Base-by-base conservation (phyloP, 2,329 filamentous ascomycete genomes). In the Daldinia eschscholtzii region DNA sequence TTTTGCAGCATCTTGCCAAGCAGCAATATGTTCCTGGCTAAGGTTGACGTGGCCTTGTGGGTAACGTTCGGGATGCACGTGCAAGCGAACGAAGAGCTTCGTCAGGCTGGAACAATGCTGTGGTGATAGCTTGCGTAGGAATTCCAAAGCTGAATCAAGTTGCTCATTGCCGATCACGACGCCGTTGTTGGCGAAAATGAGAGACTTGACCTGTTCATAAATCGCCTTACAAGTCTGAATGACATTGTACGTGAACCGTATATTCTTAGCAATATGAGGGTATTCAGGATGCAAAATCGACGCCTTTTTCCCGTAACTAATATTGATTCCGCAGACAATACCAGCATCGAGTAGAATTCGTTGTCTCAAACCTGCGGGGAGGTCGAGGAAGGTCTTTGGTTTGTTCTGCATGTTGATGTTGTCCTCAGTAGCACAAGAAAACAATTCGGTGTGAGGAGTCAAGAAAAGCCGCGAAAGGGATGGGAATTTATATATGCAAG, bases 1-100 rank as follows among this genome's bases (percentile, higher is more conserved):
- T n/a, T n/a, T 33, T 3, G 58, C 58, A 44, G 53, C 30, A 6
- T 13, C 52, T 53, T 66, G 57, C 64, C 64, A 61, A n/a, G 35
- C 23, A 35, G 26, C 28, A 23, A 66, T 41, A 1, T 20, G 53
- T 5, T 39, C 20, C 3, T 23, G 52, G 18, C 13, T 26, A 18
- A 33, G 48, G 50, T 3, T 4, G 13, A 26, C 4, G 44, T 5
- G 12, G 39, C 15, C 39, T n/a, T n/a, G 4, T 20, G 28, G 28
- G 28, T 20, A 20, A 20, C 2, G 7, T 15, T 2, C 1, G 30
- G 9, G 30, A 6, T 37, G 28, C n/a, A 12, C 9, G 39, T 61
- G 41, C 9, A 65, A 52, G 12, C 39, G 39, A 42, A 65, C 42
- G n/a, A 20, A 42, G 23, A 65, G 23, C 9, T 57, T 4, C 5